Conservation (phyloP, 1,284 basidiomycete species). For the Cryptococcus wingfieldii region DNA sequence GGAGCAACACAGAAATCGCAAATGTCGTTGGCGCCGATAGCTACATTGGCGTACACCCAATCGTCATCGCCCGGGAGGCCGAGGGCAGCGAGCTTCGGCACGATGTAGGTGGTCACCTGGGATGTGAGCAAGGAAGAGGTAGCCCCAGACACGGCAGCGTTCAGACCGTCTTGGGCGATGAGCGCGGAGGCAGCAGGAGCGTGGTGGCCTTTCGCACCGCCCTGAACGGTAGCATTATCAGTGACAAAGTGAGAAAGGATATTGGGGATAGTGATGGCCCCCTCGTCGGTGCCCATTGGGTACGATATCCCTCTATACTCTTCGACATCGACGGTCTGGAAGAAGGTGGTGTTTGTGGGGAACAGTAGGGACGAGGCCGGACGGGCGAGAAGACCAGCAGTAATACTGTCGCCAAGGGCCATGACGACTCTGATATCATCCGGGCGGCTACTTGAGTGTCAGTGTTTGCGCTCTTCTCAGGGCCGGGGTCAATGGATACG, state of each 20-base stretch:
- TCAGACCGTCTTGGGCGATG: slow-evolving; percentile 38
- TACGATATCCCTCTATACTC: slow-evolving; percentile 49
- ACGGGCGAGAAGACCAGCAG: slow-evolving; percentile 44
- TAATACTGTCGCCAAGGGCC: slow-evolving; percentile 49
- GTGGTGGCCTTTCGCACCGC: slow-evolving; percentile 22
- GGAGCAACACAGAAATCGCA: too few relatives aligned
- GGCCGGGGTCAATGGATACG: slow-evolving; percentile 4
- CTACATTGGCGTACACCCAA: slow-evolving; percentile 48
- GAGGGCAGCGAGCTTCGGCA: too few relatives aligned
- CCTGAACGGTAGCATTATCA: slow-evolving; percentile 11
- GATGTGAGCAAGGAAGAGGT: neutral
- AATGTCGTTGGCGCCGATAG: slow-evolving; percentile 48
- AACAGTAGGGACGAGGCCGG: neutral
- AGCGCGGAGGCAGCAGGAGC: neutral
- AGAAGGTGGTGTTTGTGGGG: neutral
- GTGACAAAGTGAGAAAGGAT: slow-evolving; percentile 26
- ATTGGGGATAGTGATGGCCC: slow-evolving; percentile 44
- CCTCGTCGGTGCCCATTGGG: slow-evolving; percentile 41
- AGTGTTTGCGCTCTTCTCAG: neutral
- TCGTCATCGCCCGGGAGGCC: slow-evolving; percentile 16
- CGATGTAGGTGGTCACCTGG: too few relatives aligned
- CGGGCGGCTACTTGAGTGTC: slow-evolving; percentile 31
- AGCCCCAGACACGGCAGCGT: slow-evolving; percentile 39
- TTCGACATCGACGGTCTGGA: slow-evolving; percentile 17
- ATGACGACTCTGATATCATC: slow-evolving; percentile 47